A percentile compares a stretch with the other conserved stretches of the same genome.
phyloP scores from a whole-genome alignment of 2,329 filamentous ascomycete genomes.

The Orbilia javanica region DNA sequence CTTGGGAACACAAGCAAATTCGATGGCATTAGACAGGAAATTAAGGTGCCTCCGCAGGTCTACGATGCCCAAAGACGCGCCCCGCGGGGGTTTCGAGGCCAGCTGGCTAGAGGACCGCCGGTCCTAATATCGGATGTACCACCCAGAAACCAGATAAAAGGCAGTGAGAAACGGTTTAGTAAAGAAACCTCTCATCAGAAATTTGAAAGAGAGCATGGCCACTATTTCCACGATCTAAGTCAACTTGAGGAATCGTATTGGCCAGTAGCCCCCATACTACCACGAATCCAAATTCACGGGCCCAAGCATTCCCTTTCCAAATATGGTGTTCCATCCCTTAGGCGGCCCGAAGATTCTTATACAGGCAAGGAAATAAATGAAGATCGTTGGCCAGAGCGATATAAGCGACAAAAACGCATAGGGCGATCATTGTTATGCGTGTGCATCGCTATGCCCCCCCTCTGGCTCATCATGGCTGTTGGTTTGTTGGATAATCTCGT shows the following conservation, averaged over 20 bases:
- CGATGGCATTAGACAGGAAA: background rate
- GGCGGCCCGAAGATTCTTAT: constrained; percentile 37
- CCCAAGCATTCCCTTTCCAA: constrained; percentile 29
- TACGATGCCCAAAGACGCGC: constrained; percentile 9
- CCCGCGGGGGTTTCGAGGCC: background rate
- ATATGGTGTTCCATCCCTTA: constrained; percentile 37
- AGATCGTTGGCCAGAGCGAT: constrained; percentile 38
- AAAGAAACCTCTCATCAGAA: constrained; percentile 36
- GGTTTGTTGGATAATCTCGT: constrained; percentile 47
- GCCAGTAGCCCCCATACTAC: background rate
- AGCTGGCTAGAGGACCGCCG: background rate
- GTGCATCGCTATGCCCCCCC: constrained; percentile 40
- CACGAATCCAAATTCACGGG: constrained; percentile 20
- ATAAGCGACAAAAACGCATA: constrained; percentile 49
- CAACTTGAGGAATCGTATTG: constrained; percentile 15
- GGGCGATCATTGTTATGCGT: constrained; percentile 48
- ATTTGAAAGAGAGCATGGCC: constrained; percentile 45
- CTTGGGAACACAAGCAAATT: constrained; percentile 17
- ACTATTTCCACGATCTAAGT: constrained; percentile 44
- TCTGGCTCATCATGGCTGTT: constrained; percentile 49
- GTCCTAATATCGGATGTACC: background rate
- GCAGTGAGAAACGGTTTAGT: no score
- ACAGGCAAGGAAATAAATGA: constrained; percentile 37
- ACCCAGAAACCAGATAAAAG: background rate
- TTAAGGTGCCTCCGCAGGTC: constrained; percentile 11